A percentile compares a stretch with the other conserved stretches of the same genome.
Evolutionary conservation across 1,284 basidiomycete species (phyloP).

Genomic region (Apiotrichum montevideense): DNA sequence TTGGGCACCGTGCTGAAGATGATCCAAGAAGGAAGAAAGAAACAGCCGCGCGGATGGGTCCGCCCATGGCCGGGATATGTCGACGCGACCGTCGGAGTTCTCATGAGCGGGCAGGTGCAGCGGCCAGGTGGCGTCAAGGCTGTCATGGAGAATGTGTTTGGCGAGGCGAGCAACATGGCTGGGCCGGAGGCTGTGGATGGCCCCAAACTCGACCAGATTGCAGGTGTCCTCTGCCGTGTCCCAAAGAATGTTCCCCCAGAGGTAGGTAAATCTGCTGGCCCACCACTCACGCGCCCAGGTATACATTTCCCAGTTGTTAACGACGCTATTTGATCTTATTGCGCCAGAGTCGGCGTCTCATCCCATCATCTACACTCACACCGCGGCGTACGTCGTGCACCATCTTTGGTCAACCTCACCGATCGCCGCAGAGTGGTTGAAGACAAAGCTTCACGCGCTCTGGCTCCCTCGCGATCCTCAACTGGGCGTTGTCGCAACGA

Average conservation of each 20-base stretch:
- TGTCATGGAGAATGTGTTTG: constrained; percentile 38
- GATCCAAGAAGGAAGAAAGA: constrained; percentile 6
- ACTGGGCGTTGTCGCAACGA: background rate
- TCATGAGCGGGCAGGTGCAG: constrained; percentile 29
- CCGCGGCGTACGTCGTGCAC: constrained; percentile 29
- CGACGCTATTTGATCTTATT: constrained; percentile 23
- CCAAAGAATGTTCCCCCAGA: constrained; percentile 23
- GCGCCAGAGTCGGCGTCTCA: constrained; percentile 15
- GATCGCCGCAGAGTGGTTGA: constrained; percentile 42
- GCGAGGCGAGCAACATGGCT: constrained; percentile 25
- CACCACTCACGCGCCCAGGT: constrained; percentile 9
- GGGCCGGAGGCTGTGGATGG: constrained; percentile 25
- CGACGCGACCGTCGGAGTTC: constrained; percentile 20
- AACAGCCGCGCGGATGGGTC: constrained; percentile 21
- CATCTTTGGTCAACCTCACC: constrained; percentile 22
- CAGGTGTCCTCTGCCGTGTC: constrained; percentile 27
- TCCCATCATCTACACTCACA: constrained; percentile 26
- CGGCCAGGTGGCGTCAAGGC: constrained; percentile 33
- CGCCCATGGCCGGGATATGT: constrained; percentile 33
- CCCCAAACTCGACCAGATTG: constrained; percentile 34
- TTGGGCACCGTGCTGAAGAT: constrained; percentile 26
- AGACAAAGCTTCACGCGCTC: constrained; percentile 46
- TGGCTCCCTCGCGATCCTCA: constrained; percentile 22
- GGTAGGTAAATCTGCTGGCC: constrained; percentile 4
- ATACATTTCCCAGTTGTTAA: constrained; percentile 27